Base-by-base conservation (phyloP, 2,329 filamentous ascomycete species). In the Neofusicoccum sp. region DNA sequence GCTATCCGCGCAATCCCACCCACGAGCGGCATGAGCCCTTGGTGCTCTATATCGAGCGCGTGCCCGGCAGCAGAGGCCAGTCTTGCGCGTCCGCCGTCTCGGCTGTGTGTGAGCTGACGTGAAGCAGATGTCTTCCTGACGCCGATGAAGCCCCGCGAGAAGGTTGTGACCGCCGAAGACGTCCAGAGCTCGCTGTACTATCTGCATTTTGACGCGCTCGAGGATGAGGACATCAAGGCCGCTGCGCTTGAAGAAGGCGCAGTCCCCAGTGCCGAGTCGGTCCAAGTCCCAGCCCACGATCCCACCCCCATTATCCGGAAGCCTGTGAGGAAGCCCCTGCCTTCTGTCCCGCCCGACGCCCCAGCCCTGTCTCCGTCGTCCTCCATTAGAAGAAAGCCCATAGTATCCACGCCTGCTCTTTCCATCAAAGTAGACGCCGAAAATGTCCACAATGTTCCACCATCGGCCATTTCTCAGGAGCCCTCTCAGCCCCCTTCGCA, bases 181-280 rank as follows among this genome's bases (percentile, higher is more conserved):
- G 89, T 99, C 54, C 87, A 89, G 62, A 92, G 88, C 70, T 96
- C 90, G 12, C 83, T 99, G 4, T 99, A 98, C 78, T 98, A 95
- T 74, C 81, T 97, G 60, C 94, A 98, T 77, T 85, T 96, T 43
- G 85, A 92, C 64, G 82, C 84, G 1, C 84, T 86, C 3, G 82
- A 91, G 63, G 74, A 78, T 65, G 41, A 50, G 16, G 56, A 48
- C 1, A n/a, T 61, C 16, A 61, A 61, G 56, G 48, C 62, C 28
- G 28, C 33, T 37, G 56, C 16, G 4, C 54, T 28, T 1, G 47
- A 52, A 11, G 11, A 45, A 9, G 39, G 11, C 11, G 41, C 52
- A 5, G 22, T 28, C n/a, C 5, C 12, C n/a, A 11, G 22, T 9
- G 39, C 39, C 14, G 22, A 44, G 11, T 33, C 43, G 14, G 31